Base-by-base conservation (phyloP, 345 rosid genomes). In the Xanthoceras sorbifolium region DNA sequence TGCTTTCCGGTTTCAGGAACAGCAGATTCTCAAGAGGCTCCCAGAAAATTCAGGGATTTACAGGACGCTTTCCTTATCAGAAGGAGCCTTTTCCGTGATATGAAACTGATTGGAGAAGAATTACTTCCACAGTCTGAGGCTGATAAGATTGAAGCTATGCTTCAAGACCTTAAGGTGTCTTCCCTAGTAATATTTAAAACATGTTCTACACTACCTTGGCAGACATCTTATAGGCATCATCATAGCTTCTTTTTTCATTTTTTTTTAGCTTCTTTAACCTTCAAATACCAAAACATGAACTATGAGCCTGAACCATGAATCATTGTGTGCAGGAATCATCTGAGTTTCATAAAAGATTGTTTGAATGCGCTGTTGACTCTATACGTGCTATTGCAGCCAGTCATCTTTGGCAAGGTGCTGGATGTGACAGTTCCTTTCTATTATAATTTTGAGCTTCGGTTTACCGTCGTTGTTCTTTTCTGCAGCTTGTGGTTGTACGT, bases 391-490 rank as follows among this genome's bases (percentile, higher is more conserved):
- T 93, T 75, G 98, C 99, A 65, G 99, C 98, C 65, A 86, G 98
- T 84, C 98, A 93, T 91, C 98, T 96, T 81, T 96, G 99, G 99
- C 99, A 93, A n/a, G 99, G 99, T 93, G 81, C 85, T 83, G 76
- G 66, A 73, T 84, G 64, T 50, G 59, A 31, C 36, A 74, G 72
- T 55, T 73, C 64, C 17, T 70, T 65, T 40, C 32, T 25, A 48
- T 55, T 55, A 54, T 77, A 46, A 15, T 55, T 75, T 9, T 31
- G 67, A 34, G 72, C 78, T 61, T 70, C 25, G 70, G 38, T 57
- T 62, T 63, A 42, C 64, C 64, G 61, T 73, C 67, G 78, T 83
- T 59, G 64, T 75, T 66, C 50, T 72, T 73, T 85, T 80, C 55
- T 82, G 80, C 92, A 93, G 98, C 99, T 93, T 72, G 98, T 95